Evolutionary conservation across 306 rosid species (phyloP).

Genomic region (Citrullus amarus): DNA sequence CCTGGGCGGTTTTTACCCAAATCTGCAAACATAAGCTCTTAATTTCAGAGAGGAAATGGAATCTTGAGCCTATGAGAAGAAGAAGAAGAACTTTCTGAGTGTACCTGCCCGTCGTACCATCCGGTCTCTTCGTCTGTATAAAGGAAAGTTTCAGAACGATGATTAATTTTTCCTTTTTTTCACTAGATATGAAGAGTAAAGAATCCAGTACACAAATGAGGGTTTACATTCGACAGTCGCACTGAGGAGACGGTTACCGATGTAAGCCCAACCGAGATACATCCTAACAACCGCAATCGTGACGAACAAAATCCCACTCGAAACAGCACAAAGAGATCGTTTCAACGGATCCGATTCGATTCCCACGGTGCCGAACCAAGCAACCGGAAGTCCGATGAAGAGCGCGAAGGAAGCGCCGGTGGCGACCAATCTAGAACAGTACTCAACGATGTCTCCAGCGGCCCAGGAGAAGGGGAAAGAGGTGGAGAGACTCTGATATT

Average conservation of each 20-base stretch:
- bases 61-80: not conserved
- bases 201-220: not conserved
- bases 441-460: conserved; percentile 51
- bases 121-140: conserved; percentile 91
- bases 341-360: conserved; percentile 55
- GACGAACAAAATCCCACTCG: conserved; percentile 57
- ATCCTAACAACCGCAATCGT: conserved; percentile 73
- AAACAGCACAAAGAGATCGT: conserved; percentile 42
- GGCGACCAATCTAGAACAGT: conserved; percentile 43
- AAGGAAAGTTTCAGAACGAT: conserved; percentile 5
- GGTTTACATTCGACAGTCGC: conserved; percentile 84
- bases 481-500: conserved; percentile 58
- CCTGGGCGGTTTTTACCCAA: conserved; percentile 90
- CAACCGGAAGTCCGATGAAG: conserved; percentile 69
- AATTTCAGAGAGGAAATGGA: not conserved
- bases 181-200: not conserved
- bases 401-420: conserved; percentile 64
- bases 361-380: conserved; percentile 66
- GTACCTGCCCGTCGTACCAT: conserved; percentile 96
- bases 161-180: not conserved
- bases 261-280: conserved; percentile 97
- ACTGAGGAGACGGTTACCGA: conserved; percentile 86
- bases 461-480: conserved; percentile 94
- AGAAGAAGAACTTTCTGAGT: not conserved
- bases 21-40: conserved; percentile 31